Evolutionary conservation across 495 filamentous ascomycete genomes (phyloP).

Genomic region (Parachaetomium inaequale): DNA sequence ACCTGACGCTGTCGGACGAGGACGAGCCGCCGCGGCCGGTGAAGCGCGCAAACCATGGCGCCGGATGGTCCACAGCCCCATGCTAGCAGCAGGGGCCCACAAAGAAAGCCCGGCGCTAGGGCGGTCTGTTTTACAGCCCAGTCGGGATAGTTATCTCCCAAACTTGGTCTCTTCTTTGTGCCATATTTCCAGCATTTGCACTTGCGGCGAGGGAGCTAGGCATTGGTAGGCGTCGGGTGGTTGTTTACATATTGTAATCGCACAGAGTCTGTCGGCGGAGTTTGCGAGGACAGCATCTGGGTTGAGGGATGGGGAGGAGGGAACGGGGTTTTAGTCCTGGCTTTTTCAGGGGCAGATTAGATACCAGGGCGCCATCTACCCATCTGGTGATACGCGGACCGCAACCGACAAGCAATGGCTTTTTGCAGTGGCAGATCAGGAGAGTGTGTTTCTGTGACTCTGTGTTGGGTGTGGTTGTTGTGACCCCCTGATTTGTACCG

Average conservation of each 20-base stretch:
- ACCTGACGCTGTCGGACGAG: constrained; percentile 73
- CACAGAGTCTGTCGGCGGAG: background rate
- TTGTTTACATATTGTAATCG: background rate
- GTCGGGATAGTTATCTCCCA: background rate
- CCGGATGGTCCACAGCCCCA: constrained; percentile 2
- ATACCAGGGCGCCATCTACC: background rate
- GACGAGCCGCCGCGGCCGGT: constrained; percentile 56
- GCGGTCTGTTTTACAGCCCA: background rate
- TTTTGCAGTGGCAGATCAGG: background rate
- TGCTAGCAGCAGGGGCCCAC: constrained; percentile 10
- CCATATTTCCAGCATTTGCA: constrained; percentile 1
- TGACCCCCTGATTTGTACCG: background rate
- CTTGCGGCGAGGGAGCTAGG: background rate
- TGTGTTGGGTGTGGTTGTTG: too few relatives aligned
- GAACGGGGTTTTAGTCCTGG: background rate
- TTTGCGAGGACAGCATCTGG: background rate
- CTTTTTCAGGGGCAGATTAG: background rate
- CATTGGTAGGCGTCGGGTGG: constrained; percentile 2
- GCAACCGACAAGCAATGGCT: background rate
- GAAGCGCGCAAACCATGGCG: constrained; percentile 50
- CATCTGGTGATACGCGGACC: background rate
- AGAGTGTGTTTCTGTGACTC: background rate
- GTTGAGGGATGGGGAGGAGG: background rate
- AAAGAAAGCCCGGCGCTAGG: background rate
- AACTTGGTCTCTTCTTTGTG: background rate